Evolutionary conservation across 805 yeast genomes (phyloP), one percentile per base, ranked within the genome.

Genomic region (Jamesozyma jinghongensis): DNA sequence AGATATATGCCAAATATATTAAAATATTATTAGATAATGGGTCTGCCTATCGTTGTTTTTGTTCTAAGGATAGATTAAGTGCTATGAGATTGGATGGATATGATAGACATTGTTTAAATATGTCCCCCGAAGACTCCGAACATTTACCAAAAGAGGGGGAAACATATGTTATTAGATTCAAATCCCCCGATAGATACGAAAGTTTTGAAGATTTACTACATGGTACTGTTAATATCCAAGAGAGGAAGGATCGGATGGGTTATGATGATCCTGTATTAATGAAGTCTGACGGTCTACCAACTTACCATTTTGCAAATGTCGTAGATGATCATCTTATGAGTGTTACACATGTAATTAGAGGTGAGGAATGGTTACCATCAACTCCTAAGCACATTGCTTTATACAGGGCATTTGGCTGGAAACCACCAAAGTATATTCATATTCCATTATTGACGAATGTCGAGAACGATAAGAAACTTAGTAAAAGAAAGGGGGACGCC

Each of bases 331-430:
- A 88, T 58, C 64, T 84, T 36, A 92, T 92, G 98, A 61, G 77
- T 35, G 83, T 92, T 34, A 84, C 96, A 0, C 97, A 92, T 61
- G 98, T 92, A 7, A 78, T 92, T 4, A 70, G 99, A 50, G 99
- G 99, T 27, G 98, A 92, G 56, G 98, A 92, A 60, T 92, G 99
- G 98, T 65, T 92, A 10, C 83, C 95, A 1, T 85, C 97, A 0
- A 92, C 98, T 0, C 95, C 97, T 2, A 90, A 88, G 52, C 98
- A 92, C 54, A 70, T 87, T 35, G 90, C 95, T 0, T 59, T 92
- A 38, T 94, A 92, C 57, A 52, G 71, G 14, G 94, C 96, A 0
- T 81, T 90, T 56, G 85, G 84, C 0, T 90, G 97, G 97, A 48
- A 54, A 0, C 76, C 82, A 1, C 98, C 99, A 0, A 54, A 69